Base-by-base conservation (phyloP, 2,329 filamentous ascomycete species). In the Fusarium nygamai region DNA sequence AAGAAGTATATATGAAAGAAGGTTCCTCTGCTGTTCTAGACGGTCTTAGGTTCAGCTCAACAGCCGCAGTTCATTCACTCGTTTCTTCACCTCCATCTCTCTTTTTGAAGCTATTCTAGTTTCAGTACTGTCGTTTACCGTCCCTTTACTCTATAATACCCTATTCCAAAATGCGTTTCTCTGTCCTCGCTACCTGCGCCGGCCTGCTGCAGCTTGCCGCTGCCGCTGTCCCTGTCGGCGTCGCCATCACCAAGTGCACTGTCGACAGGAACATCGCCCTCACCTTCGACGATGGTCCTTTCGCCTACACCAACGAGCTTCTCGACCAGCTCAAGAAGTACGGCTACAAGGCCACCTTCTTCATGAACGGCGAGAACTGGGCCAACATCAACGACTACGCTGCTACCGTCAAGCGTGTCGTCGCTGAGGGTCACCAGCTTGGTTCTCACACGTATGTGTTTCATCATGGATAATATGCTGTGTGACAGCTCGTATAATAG, bases 341-440 rank as follows among this genome's bases (percentile, higher is more conserved):
- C 41, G 67, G 67, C 33, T 70, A 70, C 67, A 70, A 70, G 67
- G 67, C 67, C 6, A 70, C 67, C n/a, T 70, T 70, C 64, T 78
- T 78, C 64, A 60, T 78, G 53, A 78, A 78, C 36, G 76, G 76
- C 9, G 34, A 73, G 12, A 78, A 78, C 73, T 78, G 64, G 53
- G 76, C 44, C 19, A 66, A 71, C 58, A 76, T 80, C 20, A 65
- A 70, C 19, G 64, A 79, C 57, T 73, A 79, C 53, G 27, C 46
- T 19, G 43, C 71, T 6, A 71, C 68, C 5, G 64, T 81, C 29
- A 63, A 77, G 66, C 84, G 85, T 64, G 87, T 87, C 82, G 69
- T 86, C 68, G 68, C 79, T 53, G 73, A 76, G 38, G 86, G 87
- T 10, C 89, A 91, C 79, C 89, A 91, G 80, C 83, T 91, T 65